These are phyloP conservation scores for Septoria linicola DNA, from an alignment of 2,329 filamentous ascomycete species.

Conservation along the genomic window DNA sequence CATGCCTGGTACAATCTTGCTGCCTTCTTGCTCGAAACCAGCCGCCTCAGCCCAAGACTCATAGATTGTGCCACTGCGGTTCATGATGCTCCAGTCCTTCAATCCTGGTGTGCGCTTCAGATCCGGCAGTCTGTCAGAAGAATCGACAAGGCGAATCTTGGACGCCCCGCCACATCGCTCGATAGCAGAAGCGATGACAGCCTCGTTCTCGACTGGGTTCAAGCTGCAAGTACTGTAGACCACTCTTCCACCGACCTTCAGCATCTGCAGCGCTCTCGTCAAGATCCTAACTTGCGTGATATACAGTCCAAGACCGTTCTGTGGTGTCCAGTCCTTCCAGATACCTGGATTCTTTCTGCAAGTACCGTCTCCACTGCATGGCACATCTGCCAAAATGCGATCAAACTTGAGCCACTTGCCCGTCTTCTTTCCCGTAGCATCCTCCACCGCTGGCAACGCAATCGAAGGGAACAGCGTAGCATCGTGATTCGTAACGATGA, in stretches of 20 bases:
- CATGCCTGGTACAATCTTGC: conserved; percentile 78
- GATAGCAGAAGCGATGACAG: conserved; percentile 83
- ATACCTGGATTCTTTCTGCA: conserved; percentile 88
- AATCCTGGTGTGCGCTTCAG: conserved; percentile 76
- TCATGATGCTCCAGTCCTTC: conserved; percentile 85
- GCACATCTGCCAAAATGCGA: conserved; percentile 91
- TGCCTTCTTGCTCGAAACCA: conserved; percentile 54
- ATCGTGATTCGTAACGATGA: conserved; percentile 97
- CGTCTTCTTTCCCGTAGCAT: conserved; percentile 48
- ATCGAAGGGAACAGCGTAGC: conserved; percentile 94
- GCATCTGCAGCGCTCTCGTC: conserved; percentile 87
- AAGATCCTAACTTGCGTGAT: conserved; percentile 85
- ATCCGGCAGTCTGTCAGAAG: conserved; percentile 70
- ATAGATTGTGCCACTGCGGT: conserved; percentile 78
- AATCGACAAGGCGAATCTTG: conserved; percentile 83
- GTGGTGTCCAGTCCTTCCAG: conserved; percentile 93
- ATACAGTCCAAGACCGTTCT: conserved; percentile 83
- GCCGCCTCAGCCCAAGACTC: conserved; percentile 70
- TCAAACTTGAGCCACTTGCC: conserved; percentile 88
- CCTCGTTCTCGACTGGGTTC: conserved; percentile 97
- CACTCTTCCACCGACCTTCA: conserved; percentile 89
- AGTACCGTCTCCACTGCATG: conserved; percentile 94
- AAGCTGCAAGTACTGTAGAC: conserved; percentile 99
- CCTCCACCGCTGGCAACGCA: conserved; percentile 64
- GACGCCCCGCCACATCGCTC: conserved; percentile 79